Evolutionary conservation across 148 eudicot genomes (phyloP).

Genomic region (Persicaria maculosa): DNA sequence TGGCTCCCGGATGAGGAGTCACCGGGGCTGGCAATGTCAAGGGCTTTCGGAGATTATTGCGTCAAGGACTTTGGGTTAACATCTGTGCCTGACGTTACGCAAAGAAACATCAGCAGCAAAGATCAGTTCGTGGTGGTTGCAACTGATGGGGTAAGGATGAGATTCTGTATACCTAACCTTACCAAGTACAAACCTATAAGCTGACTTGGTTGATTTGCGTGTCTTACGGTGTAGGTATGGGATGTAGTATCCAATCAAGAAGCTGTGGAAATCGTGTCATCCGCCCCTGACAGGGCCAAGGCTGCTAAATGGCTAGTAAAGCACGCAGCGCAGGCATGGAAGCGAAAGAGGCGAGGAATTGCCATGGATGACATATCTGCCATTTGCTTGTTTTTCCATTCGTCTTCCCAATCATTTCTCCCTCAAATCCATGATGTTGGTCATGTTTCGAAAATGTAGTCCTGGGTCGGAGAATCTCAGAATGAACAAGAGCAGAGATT

Average conservation of each 20-base stretch:
- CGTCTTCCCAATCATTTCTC: conserved; percentile 16
- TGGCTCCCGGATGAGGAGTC: conserved; percentile 76
- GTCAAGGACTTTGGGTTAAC: conserved; percentile 80
- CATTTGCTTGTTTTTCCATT: conserved; percentile 68
- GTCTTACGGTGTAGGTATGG: conserved; percentile 53
- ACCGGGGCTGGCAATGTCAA: conserved; percentile 95
- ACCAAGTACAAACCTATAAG: not conserved
- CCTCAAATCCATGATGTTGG: conserved; percentile 12
- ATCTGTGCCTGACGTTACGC: conserved; percentile 84
- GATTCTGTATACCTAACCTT: no score
- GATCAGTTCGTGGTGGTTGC: conserved; percentile 87
- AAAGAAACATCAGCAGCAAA: conserved; percentile 47
- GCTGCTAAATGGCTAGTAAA: conserved; percentile 60
- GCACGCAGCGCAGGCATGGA: conserved; percentile 63
- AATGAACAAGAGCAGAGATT: not conserved
- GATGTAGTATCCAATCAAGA: conserved; percentile 88
- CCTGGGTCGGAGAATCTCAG: not conserved
- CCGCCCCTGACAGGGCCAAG: conserved; percentile 42
- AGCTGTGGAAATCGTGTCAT: conserved; percentile 62
- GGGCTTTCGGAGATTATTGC: conserved; percentile 92
- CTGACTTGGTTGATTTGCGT: not conserved
- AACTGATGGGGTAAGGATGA: conserved; percentile 80
- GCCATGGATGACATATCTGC: conserved; percentile 83
- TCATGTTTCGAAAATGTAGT: not conserved
- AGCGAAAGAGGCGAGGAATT: conserved; percentile 52